Base-by-base conservation (phyloP, 805 yeast species). In the Kodamaea hsintzibuensis region DNA sequence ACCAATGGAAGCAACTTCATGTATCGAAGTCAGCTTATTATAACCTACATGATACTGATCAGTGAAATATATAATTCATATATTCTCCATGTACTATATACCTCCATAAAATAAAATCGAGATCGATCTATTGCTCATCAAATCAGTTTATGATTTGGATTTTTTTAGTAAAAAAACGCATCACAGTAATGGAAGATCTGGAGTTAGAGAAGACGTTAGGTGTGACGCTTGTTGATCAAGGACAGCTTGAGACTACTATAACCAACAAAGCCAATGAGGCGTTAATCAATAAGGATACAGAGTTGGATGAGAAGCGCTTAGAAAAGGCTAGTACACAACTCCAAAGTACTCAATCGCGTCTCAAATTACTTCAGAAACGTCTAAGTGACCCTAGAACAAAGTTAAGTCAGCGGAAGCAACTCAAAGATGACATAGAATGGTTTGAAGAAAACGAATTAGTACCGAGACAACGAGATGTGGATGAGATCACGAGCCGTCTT, bases 251-350 rank as follows among this genome's bases (percentile, higher is more conserved):
- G 63, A 72, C 82, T 47, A 75, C 81, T 53, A 85, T 93, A 35
- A 90, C 91, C 14, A 74, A 76, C 35, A 74, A 82, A 69, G 96
- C 97, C 0, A 84, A 85, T 56, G 73, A 74, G 52, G 82, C 82
- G 2, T 77, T 92, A 49, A 71, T 80, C 1, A 69, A 77, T 40
- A 84, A 85, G 50, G 91, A 89, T 48, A 70, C 81, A 1, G 96
- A 88, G 59, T 72, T 87, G 42, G 99, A 95, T 61, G 73, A 77
- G 55, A 86, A 84, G 57, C 77, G 98, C 55, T 72, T 92, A n/a
- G 84, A 81, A 14, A 89, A 90, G 64, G 79, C 96, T 0, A 65
- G 69, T 16, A 77, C 75, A 44, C 82, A 80, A 35, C 67, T 82
- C 16, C 68, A 68, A 7, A 80, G 79, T 57, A 65, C 79, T 10